phyloP scores from a whole-genome alignment of 2,329 filamentous ascomycete genomes.

The Cladosporium sp. region DNA sequence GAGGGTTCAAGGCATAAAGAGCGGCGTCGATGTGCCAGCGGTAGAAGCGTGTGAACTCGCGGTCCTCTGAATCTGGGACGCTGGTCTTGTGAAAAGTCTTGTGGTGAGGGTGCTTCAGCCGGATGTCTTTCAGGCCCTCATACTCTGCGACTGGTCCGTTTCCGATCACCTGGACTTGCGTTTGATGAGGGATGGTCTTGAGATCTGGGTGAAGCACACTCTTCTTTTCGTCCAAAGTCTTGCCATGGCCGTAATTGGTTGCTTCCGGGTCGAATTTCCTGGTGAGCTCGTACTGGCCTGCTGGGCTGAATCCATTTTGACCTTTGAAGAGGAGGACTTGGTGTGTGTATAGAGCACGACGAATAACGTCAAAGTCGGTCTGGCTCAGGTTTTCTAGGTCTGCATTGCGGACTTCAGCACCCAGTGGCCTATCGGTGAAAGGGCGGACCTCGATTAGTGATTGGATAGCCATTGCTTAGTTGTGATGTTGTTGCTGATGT shows the following conservation, averaged over 20 bases:
- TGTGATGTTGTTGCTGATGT: background rate
- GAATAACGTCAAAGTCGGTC: slow-evolving; percentile 64
- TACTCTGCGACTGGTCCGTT: slow-evolving; percentile 70
- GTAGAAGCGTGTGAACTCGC: slow-evolving; percentile 64
- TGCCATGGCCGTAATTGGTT: slow-evolving; percentile 72
- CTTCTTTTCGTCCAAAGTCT: slow-evolving; percentile 66
- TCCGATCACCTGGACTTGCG: slow-evolving; percentile 78
- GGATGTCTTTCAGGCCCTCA: slow-evolving; percentile 69
- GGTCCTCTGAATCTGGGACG: slow-evolving; percentile 63
- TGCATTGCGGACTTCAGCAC: slow-evolving; percentile 31
- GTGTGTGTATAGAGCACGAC: slow-evolving; percentile 65
- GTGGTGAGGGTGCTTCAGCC: slow-evolving; percentile 74
- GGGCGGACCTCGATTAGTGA: background rate
- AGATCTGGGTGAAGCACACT: slow-evolving; percentile 74
- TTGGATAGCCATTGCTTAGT: background rate
- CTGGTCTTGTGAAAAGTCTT: slow-evolving; percentile 68
- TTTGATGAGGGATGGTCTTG: slow-evolving; percentile 77
- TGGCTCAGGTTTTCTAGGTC: slow-evolving; percentile 46
- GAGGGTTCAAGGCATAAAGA: slow-evolving; percentile 72
- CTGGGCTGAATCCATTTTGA: slow-evolving; percentile 63
- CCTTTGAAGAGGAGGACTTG: slow-evolving; percentile 72
- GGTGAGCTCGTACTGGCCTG: slow-evolving; percentile 73
- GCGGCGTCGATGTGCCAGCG: slow-evolving; percentile 81
- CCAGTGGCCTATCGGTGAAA: slow-evolving; percentile 21
- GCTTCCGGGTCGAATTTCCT: slow-evolving; percentile 69